These are phyloP conservation scores for Malassezia caprae DNA, from an alignment of 1,284 basidiomycete species.

Conservation along the genomic window DNA sequence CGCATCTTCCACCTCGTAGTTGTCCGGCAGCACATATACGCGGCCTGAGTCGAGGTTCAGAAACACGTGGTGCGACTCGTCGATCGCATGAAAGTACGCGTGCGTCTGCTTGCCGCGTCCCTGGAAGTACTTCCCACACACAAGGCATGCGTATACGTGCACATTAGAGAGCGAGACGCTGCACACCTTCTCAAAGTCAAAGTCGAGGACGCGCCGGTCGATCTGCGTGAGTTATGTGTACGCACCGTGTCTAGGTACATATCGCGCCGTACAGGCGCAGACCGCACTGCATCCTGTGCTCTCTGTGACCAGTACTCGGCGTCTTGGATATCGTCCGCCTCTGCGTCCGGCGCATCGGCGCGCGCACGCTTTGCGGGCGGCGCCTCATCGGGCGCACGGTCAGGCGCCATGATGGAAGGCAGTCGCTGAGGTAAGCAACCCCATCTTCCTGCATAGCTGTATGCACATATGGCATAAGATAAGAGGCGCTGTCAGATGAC, in stretches of 20 bases:
- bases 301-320: background rate
- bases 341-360: background rate
- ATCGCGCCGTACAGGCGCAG: constrained; percentile 51
- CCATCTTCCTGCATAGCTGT: background rate
- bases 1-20: constrained; percentile 86
- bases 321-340: background rate
- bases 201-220: constrained; percentile 61
- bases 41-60: constrained; percentile 86
- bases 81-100: constrained; percentile 92
- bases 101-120: constrained; percentile 84
- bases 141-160: constrained; percentile 93
- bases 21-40: constrained; percentile 96
- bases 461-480: background rate
- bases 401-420: background rate
- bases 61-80: constrained; percentile 96
- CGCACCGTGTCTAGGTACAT: constrained; percentile 77
- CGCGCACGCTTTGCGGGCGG: constrained; percentile 1
- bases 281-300: background rate
- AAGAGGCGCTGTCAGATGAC: background rate
- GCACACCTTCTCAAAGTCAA: constrained; percentile 98
- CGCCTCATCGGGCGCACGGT: background rate
- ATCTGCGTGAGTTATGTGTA: constrained; percentile 21
- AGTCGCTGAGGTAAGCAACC: background rate
- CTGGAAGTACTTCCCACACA: constrained; percentile 98
- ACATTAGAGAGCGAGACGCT: constrained; percentile 91